These are phyloP conservation scores for Glycine soja DNA, from an alignment of 306 rosid genomes.

Conservation along the genomic window DNA sequence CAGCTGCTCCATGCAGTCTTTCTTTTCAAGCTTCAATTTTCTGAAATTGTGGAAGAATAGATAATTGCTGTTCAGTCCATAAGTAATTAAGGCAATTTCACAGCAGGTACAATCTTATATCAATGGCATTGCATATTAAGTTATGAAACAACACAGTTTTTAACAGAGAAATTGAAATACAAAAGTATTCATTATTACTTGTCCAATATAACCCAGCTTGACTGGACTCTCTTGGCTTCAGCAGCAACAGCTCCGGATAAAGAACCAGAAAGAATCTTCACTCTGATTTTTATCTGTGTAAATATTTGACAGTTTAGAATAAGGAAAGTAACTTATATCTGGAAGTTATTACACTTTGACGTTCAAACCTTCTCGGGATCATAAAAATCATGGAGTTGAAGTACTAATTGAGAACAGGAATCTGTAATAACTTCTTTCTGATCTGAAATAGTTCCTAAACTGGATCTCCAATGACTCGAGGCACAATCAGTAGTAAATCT, in stretches of 20 bases:
- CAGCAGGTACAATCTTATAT: conserved; percentile 21
- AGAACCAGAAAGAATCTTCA: conserved; percentile 70
- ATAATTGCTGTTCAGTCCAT: conserved; percentile 21
- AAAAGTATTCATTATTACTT: conserved; percentile 58
- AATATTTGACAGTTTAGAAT: conserved; percentile 20
- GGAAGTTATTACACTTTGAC: no score
- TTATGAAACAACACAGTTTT: conserved; percentile 8
- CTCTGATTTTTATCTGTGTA: conserved; percentile 81
- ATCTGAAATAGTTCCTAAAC: conserved; percentile 66
- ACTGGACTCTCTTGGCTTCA: conserved; percentile 83
- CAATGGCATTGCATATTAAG: conserved; percentile 25
- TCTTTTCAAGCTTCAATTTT: conserved; percentile 77
- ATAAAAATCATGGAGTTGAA: conserved; percentile 80
- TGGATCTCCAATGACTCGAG: conserved; percentile 60
- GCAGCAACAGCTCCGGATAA: conserved; percentile 76
- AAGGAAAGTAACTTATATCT: no score
- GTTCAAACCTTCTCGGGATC: conserved; percentile 78
- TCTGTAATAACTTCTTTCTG: conserved; percentile 77
- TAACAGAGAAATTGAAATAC: conserved; percentile 42
- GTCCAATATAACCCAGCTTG: conserved; percentile 97
- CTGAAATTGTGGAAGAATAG: conserved; percentile 54
- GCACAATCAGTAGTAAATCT: conserved; percentile 78
- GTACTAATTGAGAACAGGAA: conserved; percentile 88
- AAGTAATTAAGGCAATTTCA: conserved; percentile 28
- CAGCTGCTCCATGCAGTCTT: conserved; percentile 81